Evolutionary conservation across 1,139 yeast species (phyloP), one percentile per base, ranked within the genome.

Genomic region (Tardiomyces blankii): DNA sequence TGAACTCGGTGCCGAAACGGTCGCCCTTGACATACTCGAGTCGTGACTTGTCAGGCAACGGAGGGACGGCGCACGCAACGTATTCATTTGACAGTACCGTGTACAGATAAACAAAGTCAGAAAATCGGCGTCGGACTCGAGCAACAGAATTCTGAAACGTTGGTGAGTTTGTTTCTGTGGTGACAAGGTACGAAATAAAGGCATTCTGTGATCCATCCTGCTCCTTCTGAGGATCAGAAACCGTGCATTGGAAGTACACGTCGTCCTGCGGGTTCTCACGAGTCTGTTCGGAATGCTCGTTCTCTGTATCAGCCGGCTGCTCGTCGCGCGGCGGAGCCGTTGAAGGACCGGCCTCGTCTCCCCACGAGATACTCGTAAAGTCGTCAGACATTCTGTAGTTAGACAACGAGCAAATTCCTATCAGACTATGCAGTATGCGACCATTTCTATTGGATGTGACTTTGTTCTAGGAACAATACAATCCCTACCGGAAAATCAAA

Each of bases 21-120:
- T 91, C 97, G n/a, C 98, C 98, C 40, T 95, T 88, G 47, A 91
- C 72, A 62, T 91, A 91, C 63, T 91, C 95, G 56, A 89, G 71
- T 50, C 94, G 78, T 69, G 84, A 86, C 65, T 88, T 89, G 51
- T 93, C 94, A 0, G 98, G 98, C 47, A 91, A 70, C 11, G 98
- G 97, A 1, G 98, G 98, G 0, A 91, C 78, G 35, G 91, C 78
- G 48, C 84, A 73, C 2, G 93, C 84, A 0, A 96, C 95, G 59
- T 73, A 85, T 60, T 88, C 96, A 55, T 77, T 80, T 43, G 71
- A 62, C 46, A 91, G 69, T 50, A 87, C 79, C 50, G 82, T 84
- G 62, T 82, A 85, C 40, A 91, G 72, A 53, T 82, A 79, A 48
- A 82, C 75, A 64, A 91, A 87, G 63, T 87, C 95, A 9, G 87